These are phyloP conservation scores for Trypanosoma congolense DNA, from an alignment of 208 protist species.

Conservation along the genomic window DNA sequence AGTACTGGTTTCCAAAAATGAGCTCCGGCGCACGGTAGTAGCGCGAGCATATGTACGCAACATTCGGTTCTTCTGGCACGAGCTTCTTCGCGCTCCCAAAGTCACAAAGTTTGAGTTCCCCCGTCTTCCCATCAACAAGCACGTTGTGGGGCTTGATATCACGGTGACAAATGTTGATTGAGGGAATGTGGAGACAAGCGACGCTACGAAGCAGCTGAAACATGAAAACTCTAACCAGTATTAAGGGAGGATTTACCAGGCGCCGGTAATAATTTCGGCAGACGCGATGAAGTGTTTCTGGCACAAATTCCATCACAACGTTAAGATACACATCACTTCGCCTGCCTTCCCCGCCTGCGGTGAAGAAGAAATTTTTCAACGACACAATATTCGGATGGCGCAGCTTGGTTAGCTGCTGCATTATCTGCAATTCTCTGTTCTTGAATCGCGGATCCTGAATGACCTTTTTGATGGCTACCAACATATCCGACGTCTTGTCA, in stretches of 20 bases:
- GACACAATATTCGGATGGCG: conserved; percentile 93
- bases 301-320: conserved; percentile 99
- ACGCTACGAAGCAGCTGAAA: conserved; percentile 88
- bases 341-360: conserved; percentile 84
- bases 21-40: conserved; percentile 99
- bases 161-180: conserved; percentile 92
- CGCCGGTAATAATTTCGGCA: conserved; percentile 92
- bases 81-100: conserved; percentile 99
- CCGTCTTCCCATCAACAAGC: conserved; percentile 97
- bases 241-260: conserved; percentile 58
- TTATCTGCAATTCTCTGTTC: conserved; percentile 95
- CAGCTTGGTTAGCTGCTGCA: conserved; percentile 84
- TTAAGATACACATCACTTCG: conserved; percentile 98
- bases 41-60: conserved; percentile 98
- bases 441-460: conserved; percentile 98
- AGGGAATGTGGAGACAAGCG: conserved; percentile 94
- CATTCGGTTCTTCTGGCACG: conserved; percentile 95
- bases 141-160: conserved; percentile 99
- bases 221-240: conserved; percentile 82
- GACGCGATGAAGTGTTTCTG: conserved; percentile 96
- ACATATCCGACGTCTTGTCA: conserved; percentile 53
- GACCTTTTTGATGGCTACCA: conserved; percentile 86
- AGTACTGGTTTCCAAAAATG: conserved; percentile 98
- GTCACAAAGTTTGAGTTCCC: conserved; percentile 96
- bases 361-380: conserved; percentile 97